Base-by-base conservation (phyloP, 2,329 filamentous ascomycete genomes). In the Davidsoniella virescens region DNA sequence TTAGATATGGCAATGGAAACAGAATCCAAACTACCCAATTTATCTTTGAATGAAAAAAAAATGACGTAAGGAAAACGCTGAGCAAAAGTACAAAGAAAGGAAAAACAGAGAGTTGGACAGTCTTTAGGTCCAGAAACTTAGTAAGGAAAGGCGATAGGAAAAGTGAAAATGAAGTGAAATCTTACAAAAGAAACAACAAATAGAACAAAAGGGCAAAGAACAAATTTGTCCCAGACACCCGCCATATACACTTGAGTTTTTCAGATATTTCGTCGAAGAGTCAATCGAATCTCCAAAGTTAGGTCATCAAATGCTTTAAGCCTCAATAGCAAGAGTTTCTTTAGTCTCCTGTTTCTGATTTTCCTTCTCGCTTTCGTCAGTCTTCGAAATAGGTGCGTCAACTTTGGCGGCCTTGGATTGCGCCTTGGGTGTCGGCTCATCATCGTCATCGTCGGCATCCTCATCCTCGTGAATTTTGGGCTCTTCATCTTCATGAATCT, bases 401-500 rank as follows among this genome's bases (percentile, higher is more conserved):
- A 36, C 3, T 14, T 50, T 44, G 12, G 10, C 16, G 1, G 18
- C 8, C 9, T n/a, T 36, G 7, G 50, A n/a, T 14, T 44, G 18
- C 8, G 39, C 36, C 26, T 52, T 26, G n/a, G 29, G 33, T 4
- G 49, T 50, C n/a, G 50, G 49, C 47, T 51, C 47, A 25, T 44
- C 37, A n/a, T 54, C 49, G 40, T 43, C 38, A 12, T 51, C 46
- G n/a, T 14, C 5, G 16, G 26, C 36, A 12, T 40, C 36, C 20
- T 36, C 14, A 41, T 52, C 50, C 26, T 52, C 44, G n/a, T 52
- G 44, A 2, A 52, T 52, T 9, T 36, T 23, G 29, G 45, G 38
- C 38, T 38, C 36, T 38, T 12, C 16, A 47, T 47, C 45, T 18
- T 47, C 45, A 20, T 47, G 36, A 3, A 47, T 47, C 20, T 39